Evolutionary conservation across 371 early-diverging fungal genomes (phyloP), one percentile per base, ranked within the genome.

Genomic region (Hamiltosporidium magnivora): DNA sequence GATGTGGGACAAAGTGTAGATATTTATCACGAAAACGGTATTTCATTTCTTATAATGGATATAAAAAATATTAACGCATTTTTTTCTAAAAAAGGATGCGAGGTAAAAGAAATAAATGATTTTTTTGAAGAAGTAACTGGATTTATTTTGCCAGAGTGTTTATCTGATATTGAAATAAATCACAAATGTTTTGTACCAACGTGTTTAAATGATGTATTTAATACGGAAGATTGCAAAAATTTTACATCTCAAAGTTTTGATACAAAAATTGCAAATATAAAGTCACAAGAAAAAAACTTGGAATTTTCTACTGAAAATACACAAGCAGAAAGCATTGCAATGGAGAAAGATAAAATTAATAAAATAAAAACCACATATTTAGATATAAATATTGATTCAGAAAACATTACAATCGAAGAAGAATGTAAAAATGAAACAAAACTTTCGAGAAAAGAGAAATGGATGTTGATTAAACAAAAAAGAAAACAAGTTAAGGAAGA

Each of bases 1-100:
- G 82, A 82, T 66, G 79, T 82, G 2, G 76, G 79, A n/a, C 82
- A 82, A 61, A 72, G 73, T 63, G 77, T 82, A 36, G 82, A 82
- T 49, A 68, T 39, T 42, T 58, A 65, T 54, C 82, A 82, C 44
- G 73, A 70, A 37, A 78, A 80, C 74, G 73, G 78, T 0, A 14
- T 64, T 39, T 61, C 58, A 12, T 82, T 82, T 72, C 69, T 82
- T 6, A 66, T 72, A 52, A 75, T 69, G 55, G 82, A 82, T 63
- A 70, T 82, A 14, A 63, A 9, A 9, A 82, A 82, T 67, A 67
- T 78, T 25, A 82, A 74, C 63, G 59, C 36, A 9, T 82, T 76
- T 66, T 82, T 80, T 66, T 44, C 54, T n/a, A 80, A 63, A 44
- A 66, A 63, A 58, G 74, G 75, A 11, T 74, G 72, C 0, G 4